phyloP scores from a whole-genome alignment of 306 rosid species.

The Erythrophleum fordii region DNA sequence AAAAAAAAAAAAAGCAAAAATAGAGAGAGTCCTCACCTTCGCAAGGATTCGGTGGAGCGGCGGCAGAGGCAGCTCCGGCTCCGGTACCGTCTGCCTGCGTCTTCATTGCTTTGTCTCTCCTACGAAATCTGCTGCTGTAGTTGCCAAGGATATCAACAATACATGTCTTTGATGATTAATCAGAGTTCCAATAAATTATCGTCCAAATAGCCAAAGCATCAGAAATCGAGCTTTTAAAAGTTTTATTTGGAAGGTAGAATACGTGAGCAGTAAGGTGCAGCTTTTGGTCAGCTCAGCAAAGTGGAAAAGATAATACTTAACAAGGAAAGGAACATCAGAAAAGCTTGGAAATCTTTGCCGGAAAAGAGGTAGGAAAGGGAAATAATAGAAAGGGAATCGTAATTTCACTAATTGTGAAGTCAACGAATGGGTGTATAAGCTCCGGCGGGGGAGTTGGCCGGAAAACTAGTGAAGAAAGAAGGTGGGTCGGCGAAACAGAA shows the following conservation, averaged over 20 bases:
- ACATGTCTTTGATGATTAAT: slow-evolving; percentile 5
- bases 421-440: neutral
- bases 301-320: neutral
- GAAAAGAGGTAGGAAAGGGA: neutral
- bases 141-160: neutral
- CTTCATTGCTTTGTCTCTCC: slow-evolving; percentile 58
- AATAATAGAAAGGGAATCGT: neutral
- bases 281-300: slow-evolving; percentile 45
- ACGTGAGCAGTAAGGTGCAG: slow-evolving; percentile 6
- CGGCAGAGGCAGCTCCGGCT: slow-evolving; percentile 43
- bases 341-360: neutral
- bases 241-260: neutral
- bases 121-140: neutral
- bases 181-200: neutral
- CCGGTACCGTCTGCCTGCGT: slow-evolving; percentile 55
- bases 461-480: slow-evolving; percentile 4
- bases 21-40: slow-evolving; percentile 50
- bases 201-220: neutral
- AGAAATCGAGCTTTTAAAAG: slow-evolving; percentile 12
- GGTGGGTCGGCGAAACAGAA: neutral
- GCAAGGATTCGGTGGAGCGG: slow-evolving; percentile 44
- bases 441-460: slow-evolving; percentile 32
- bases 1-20: neutral
- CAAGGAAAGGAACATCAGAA: slow-evolving; percentile 24
- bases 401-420: neutral